Percentiles rank a stretch among this genome's conserved stretches.
Evolutionary conservation across 768 basidiomycete species (phyloP).

Genomic region (Suillus discolor): DNA sequence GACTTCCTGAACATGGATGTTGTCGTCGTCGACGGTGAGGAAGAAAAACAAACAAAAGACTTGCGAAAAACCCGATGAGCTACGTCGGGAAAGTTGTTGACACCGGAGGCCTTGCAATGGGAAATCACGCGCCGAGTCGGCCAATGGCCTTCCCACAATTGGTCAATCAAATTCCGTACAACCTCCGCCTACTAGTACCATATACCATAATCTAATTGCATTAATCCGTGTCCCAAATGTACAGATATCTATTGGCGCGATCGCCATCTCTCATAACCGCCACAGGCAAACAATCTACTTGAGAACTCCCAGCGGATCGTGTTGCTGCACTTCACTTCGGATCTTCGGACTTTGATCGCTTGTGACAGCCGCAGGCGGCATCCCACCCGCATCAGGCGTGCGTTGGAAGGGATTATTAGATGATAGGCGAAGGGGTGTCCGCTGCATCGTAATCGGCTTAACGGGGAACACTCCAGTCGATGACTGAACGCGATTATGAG

Average conservation of each 20-base stretch:
- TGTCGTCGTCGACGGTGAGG: constrained; percentile 23
- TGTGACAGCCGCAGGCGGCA: constrained; percentile 6
- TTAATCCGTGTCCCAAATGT: neutral
- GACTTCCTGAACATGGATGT: constrained; percentile 66
- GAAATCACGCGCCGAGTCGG: constrained; percentile 13
- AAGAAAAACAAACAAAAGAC: neutral
- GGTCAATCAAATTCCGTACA: constrained; percentile 11
- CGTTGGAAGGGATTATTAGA: constrained; percentile 34
- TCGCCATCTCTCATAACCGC: neutral
- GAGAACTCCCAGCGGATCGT: constrained; percentile 33
- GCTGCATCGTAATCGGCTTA: constrained; percentile 19
- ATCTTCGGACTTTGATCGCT: constrained; percentile 14
- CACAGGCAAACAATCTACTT: constrained; percentile 19
- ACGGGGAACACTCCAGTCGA: constrained; percentile 7
- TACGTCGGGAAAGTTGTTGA: constrained; percentile 18
- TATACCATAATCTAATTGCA: neutral
- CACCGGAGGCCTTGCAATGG: constrained; percentile 10
- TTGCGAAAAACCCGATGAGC: constrained; percentile 14
- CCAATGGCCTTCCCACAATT: constrained; percentile 8
- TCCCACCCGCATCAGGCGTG: constrained; percentile 15
- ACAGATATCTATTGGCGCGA: neutral
- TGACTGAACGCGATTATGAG: constrained; percentile 21
- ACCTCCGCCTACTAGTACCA: constrained; percentile 3
- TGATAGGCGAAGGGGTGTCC: constrained; percentile 28
- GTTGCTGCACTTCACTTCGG: constrained; percentile 23